Conservation (phyloP, 2,329 filamentous ascomycete genomes). For the Pestalotiopsis sp. region DNA sequence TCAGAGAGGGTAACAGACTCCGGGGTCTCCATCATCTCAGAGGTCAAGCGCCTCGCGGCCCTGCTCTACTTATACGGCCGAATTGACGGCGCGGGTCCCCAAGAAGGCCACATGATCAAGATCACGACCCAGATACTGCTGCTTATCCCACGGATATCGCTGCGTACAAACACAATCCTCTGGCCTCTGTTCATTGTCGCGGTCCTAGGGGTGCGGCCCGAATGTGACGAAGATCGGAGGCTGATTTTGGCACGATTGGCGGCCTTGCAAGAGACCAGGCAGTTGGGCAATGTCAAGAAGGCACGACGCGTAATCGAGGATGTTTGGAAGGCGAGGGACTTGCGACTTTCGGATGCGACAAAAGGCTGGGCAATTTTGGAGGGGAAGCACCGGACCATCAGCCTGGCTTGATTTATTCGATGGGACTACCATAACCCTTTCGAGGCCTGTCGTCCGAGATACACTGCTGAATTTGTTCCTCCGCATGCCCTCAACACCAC, state of each 20-base stretch:
- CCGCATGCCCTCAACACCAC: neutral
- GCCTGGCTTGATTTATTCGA: neutral
- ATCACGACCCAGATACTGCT: neutral
- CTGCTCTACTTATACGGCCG: neutral
- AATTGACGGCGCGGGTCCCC: neutral
- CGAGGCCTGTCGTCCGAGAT: too few relatives aligned
- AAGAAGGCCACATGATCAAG: neutral
- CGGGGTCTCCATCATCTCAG: neutral
- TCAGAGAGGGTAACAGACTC: neutral
- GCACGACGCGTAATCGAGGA: slow-evolving; percentile 30
- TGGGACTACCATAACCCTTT: too few relatives aligned
- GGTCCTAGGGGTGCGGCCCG: neutral
- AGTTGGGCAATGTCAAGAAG: slow-evolving; percentile 33
- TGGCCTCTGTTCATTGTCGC: neutral
- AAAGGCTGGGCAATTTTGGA: slow-evolving; percentile 21
- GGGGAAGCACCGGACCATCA: slow-evolving; percentile 2
- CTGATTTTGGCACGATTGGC: neutral
- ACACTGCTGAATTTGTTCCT: neutral
- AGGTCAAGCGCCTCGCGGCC: neutral
- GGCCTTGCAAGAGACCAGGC: slow-evolving; percentile 23
- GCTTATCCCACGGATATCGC: neutral
- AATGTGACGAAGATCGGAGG: neutral
- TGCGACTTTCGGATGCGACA: slow-evolving; percentile 14
- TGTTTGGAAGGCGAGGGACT: slow-evolving; percentile 32
- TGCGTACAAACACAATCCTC: neutral